A percentile compares a stretch with the other conserved stretches of the same genome.
phyloP scores from a whole-genome alignment of 768 basidiomycete species.

The Tricholoma bakamatsutake region DNA sequence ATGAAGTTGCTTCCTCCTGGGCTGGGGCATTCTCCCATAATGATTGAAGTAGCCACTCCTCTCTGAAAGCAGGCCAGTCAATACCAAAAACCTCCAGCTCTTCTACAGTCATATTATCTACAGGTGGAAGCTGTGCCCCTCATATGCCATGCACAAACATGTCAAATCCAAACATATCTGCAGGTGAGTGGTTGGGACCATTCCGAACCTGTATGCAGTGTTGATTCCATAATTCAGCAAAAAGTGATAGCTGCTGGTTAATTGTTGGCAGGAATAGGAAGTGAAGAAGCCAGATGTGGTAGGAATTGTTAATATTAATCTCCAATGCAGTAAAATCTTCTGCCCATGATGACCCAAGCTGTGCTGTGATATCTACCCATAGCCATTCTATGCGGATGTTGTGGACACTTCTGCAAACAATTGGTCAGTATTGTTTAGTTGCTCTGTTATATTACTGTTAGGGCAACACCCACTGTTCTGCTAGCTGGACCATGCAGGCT shows the following conservation, averaged over 20 bases:
- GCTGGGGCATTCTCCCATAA: no score
- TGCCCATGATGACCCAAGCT: conserved; percentile 27
- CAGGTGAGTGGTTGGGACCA: conserved; percentile 18
- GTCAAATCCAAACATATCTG: conserved; percentile 28
- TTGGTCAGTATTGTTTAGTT: not conserved
- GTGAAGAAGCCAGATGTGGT: conserved; percentile 32
- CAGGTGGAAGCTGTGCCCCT: not conserved
- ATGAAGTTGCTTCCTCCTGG: no score
- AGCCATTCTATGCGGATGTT: conserved; percentile 33
- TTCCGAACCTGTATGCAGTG: conserved; percentile 21
- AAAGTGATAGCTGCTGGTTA: conserved; percentile 23
- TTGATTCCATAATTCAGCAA: conserved; percentile 26
- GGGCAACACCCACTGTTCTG: no score
- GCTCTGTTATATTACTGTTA: no score
- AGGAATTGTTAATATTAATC: conserved; percentile 15
- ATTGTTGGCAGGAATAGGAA: conserved; percentile 26
- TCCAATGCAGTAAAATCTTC: conserved; percentile 26
- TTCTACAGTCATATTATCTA: not conserved
- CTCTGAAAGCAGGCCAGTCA: no score
- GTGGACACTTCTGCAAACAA: conserved; percentile 25
- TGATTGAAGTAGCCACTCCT: no score
- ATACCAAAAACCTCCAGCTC: conserved; percentile 11
- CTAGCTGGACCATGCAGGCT: no score
- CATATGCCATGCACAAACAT: conserved; percentile 20
- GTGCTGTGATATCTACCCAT: conserved; percentile 26